phyloP scores from a whole-genome alignment of 306 rosid species.

The Lagenaria siceraria region DNA sequence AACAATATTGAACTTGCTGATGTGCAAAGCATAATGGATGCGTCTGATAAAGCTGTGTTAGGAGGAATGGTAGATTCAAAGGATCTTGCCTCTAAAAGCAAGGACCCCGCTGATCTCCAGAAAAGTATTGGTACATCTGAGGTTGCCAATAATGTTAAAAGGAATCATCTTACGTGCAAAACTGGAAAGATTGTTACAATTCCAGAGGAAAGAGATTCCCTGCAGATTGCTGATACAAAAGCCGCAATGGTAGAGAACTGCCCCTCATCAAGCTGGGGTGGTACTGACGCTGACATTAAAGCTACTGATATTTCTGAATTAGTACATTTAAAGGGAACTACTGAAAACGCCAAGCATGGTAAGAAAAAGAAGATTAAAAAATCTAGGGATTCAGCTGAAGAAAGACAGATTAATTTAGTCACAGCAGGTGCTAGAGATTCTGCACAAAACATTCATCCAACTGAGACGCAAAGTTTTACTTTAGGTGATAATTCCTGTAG shows the following conservation, averaged over 20 bases:
- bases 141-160: constrained; percentile 13
- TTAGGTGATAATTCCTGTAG: constrained; percentile 17
- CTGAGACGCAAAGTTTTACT: constrained; percentile 19
- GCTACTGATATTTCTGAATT: constrained; percentile 19
- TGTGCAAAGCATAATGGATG: constrained; percentile 17
- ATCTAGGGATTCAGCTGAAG: constrained; percentile 19
- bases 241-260: constrained; percentile 16
- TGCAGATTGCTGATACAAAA: constrained; percentile 21
- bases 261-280: constrained; percentile 14
- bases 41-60: constrained; percentile 18
- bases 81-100: constrained; percentile 13
- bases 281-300: constrained; percentile 14
- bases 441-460: constrained; percentile 11
- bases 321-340: constrained; percentile 10
- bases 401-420: constrained; percentile 3
- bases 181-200: constrained; percentile 13
- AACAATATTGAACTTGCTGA: constrained; percentile 16
- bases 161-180: constrained; percentile 15
- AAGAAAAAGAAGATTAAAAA: constrained; percentile 30
- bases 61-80: constrained; percentile 13
- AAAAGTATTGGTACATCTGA: constrained; percentile 8
- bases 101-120: constrained; percentile 13
- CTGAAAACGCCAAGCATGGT: constrained; percentile 15
- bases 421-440: constrained; percentile 16
- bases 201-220: constrained; percentile 23